Evolutionary conservation across 73 alveolate species (phyloP).

Genomic region (Durusdinium trenchii): DNA sequence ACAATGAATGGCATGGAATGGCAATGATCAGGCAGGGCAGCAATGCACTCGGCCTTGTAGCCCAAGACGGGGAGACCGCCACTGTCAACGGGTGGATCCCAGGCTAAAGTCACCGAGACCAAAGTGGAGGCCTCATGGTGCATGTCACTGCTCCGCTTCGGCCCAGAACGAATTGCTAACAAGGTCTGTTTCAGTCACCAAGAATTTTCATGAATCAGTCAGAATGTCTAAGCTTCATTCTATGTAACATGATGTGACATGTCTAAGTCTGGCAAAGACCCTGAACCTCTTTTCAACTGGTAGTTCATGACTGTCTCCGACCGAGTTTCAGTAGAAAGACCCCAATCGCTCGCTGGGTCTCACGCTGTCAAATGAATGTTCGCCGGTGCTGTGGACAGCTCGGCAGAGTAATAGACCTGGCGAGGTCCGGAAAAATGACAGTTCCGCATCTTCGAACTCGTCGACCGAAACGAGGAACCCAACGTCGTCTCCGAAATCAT

Average conservation of each 20-base stretch:
- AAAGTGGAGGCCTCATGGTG: slow-evolving; percentile 75
- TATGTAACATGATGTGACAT: too few relatives aligned
- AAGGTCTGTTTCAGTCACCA: too few relatives aligned
- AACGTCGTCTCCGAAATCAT: too few relatives aligned
- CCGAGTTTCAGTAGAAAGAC: too few relatives aligned
- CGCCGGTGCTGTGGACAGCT: slow-evolving; percentile 75
- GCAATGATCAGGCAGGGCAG: background rate
- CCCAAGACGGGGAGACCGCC: slow-evolving; percentile 91
- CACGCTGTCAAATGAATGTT: slow-evolving; percentile 30
- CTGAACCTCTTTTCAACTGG: too few relatives aligned
- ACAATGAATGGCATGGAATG: background rate
- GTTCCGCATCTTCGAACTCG: too few relatives aligned
- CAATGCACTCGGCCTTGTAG: slow-evolving; percentile 36
- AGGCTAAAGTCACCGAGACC: slow-evolving; percentile 76
- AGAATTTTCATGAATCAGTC: too few relatives aligned
- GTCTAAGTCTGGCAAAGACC: too few relatives aligned
- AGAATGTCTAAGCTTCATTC: too few relatives aligned
- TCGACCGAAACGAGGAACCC: too few relatives aligned
- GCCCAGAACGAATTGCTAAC: too few relatives aligned
- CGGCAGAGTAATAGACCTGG: slow-evolving; percentile 92
- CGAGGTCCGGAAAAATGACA: background rate
- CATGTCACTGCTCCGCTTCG: background rate
- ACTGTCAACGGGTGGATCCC: slow-evolving; percentile 64
- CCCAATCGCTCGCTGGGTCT: background rate
- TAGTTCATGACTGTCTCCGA: too few relatives aligned